These are phyloP conservation scores for Lipomyces starkeyi DNA, from an alignment of 805 yeast genomes.

Conservation along the genomic window DNA sequence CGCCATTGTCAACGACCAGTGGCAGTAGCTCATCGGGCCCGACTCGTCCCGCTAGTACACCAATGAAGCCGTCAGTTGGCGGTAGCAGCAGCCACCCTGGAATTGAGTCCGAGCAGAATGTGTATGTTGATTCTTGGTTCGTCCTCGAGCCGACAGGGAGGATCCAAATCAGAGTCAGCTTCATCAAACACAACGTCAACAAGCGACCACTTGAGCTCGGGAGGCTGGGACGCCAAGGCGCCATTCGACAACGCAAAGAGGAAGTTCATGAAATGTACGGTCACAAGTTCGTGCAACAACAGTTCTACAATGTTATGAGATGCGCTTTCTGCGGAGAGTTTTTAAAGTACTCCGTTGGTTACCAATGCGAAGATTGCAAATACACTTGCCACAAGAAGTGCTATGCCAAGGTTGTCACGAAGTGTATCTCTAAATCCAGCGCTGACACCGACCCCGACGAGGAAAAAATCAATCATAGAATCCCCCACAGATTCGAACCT, in stretches of 20 bases:
- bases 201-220: slow-evolving; percentile 56
- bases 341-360: slow-evolving; percentile 76
- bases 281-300: slow-evolving; percentile 94
- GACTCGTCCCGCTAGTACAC: slow-evolving; percentile 4
- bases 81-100: background rate
- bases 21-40: background rate
- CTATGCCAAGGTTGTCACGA: slow-evolving; percentile 77
- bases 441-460: slow-evolving; percentile 69
- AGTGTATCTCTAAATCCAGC: slow-evolving; percentile 76
- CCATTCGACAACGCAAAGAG: slow-evolving; percentile 81
- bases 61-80: background rate
- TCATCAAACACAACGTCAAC: slow-evolving; percentile 68
- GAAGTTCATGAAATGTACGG: slow-evolving; percentile 85
- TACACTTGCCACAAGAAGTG: slow-evolving; percentile 81
- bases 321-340: slow-evolving; percentile 98
- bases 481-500: slow-evolving; percentile 96
- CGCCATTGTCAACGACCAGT: background rate
- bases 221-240: slow-evolving; percentile 94
- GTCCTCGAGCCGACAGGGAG: slow-evolving; percentile 95
- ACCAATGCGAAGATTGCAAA: slow-evolving; percentile 80
- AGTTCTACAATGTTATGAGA: slow-evolving; percentile 93
- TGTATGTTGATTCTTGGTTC: slow-evolving; percentile 78
- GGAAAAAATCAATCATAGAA: slow-evolving; percentile 89
- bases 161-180: slow-evolving; percentile 75
- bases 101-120: slow-evolving; percentile 18